phyloP scores from a whole-genome alignment of 768 basidiomycete species.

The Hericium alpestre region DNA sequence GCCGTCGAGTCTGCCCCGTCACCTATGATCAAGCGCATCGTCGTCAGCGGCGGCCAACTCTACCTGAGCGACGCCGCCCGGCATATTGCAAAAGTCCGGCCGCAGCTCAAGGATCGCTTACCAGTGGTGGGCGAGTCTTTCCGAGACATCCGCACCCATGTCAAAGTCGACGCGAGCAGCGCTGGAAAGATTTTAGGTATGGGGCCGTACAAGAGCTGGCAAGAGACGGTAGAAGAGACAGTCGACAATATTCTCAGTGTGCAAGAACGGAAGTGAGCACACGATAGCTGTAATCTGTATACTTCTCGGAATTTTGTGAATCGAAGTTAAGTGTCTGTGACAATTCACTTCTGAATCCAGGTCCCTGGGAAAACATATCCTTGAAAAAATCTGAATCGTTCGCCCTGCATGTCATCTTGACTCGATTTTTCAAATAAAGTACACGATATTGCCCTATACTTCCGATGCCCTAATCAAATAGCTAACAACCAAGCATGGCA shows the following conservation, averaged over 20 bases:
- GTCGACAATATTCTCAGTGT: constrained; percentile 6
- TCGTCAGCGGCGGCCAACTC: constrained; percentile 16
- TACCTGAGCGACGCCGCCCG: constrained; percentile 18
- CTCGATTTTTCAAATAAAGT: too few relatives aligned
- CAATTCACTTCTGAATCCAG: too few relatives aligned
- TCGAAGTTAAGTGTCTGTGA: too few relatives aligned
- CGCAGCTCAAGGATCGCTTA: constrained; percentile 17
- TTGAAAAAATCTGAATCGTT: too few relatives aligned
- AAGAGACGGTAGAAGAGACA: constrained; percentile 9
- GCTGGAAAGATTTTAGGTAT: constrained; percentile 2
- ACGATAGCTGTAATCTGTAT: too few relatives aligned
- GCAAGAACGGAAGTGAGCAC: not conserved
- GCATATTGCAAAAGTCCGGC: constrained; percentile 14
- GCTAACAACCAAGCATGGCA: too few relatives aligned
- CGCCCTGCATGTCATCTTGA: too few relatives aligned
- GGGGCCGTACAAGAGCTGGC: constrained; percentile 6
- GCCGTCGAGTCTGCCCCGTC: constrained; percentile 11
- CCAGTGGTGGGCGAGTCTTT: not conserved
- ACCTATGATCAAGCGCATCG: constrained; percentile 10
- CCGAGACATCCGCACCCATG: not conserved
- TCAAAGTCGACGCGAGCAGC: constrained; percentile 1
- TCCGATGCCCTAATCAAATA: too few relatives aligned
- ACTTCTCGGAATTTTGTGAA: too few relatives aligned
- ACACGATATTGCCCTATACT: too few relatives aligned
- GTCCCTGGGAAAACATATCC: too few relatives aligned